Evolutionary conservation across 805 yeast species (phyloP), one percentile per base, ranked within the genome.

Genomic region (Pichia heedii): DNA sequence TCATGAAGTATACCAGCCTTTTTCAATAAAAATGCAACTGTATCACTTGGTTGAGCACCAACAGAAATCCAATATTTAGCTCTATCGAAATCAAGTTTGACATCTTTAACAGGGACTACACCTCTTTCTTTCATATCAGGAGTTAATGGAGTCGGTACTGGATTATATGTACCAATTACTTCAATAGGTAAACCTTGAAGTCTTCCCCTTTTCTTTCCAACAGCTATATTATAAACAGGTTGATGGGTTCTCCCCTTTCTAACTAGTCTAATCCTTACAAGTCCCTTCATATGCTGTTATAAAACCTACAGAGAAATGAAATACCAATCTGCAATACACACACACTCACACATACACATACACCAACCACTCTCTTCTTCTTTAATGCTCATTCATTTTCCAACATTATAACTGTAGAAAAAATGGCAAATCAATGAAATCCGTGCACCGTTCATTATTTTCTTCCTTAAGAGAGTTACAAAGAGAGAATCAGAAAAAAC

Each of bases 51-150:
- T 60, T 85, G 95, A 1, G 97, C 97, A 12, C 98, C 98, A 18
- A 87, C 95, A 55, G 96, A 95, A 30, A 93, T 68, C 98, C 98
- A 93, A 65, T 93, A 93, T 62, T 87, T 87, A 5, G 96, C 78
- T 55, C 96, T 77, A 50, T 79, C 78, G 58, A 93, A 88, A 60
- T 93, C 97, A 32, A 93, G 67, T 52, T 80, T 74, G 34, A 90
- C 76, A 52, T 88, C 88, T 61, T 93, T 90, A 39, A 74, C 70
- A 12, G 89, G 84, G 33, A 68, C 66, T 30, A 63, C 59, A 11
- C 83, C 84, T 19, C 59, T 60, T 33, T 71, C 76, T 50, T 66
- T 67, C 55, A 84, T 86, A 48, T 70, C 74, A 20, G 79, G 76
- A 0, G 82, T 70, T 44, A 81, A 61, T 26, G 90, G 84, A 41